Evolutionary conservation across 2,329 filamentous ascomycete genomes (phyloP).

Genomic region (Colletotrichum endophyticum): DNA sequence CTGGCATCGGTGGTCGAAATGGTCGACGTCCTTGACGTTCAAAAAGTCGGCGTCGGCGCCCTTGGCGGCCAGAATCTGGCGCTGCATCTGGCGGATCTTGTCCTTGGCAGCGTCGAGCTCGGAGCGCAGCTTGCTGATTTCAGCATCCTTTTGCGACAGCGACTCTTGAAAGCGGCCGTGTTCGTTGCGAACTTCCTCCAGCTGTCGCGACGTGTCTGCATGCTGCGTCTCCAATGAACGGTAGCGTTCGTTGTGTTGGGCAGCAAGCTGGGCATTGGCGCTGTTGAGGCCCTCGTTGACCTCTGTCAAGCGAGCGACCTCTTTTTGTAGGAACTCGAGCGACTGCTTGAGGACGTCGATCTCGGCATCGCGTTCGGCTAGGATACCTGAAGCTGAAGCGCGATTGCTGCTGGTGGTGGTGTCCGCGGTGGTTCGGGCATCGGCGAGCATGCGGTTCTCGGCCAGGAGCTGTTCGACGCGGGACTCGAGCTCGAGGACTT

Average conservation of each 20-base stretch:
- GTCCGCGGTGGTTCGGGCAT: conserved; percentile 67
- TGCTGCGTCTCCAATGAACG: conserved; percentile 71
- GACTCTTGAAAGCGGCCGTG: conserved; percentile 69
- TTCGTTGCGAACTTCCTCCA: conserved; percentile 70
- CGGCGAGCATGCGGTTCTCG: conserved; percentile 80
- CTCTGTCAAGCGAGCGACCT: conserved; percentile 80
- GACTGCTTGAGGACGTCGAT: conserved; percentile 83
- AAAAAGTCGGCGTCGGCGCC: conserved; percentile 76
- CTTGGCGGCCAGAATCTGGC: conserved; percentile 62
- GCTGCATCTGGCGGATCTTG: conserved; percentile 57
- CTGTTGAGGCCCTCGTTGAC: conserved; percentile 81
- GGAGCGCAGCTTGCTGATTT: conserved; percentile 78
- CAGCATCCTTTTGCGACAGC: conserved; percentile 81
- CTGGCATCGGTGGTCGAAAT: conserved; percentile 93
- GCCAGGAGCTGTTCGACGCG: conserved; percentile 82
- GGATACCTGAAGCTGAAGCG: conserved; percentile 70
- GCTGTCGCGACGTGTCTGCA: conserved; percentile 68
- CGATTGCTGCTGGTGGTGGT: conserved; percentile 63
- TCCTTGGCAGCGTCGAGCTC: conserved; percentile 78
- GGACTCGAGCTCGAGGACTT: conserved; percentile 89
- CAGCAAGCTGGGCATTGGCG: conserved; percentile 77
- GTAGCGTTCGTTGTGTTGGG: conserved; percentile 77
- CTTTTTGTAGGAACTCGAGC: conserved; percentile 79
- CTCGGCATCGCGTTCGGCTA: conserved; percentile 85
- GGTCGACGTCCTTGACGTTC: conserved; percentile 83